Evolutionary conservation across 345 rosid species (phyloP).

Genomic region (Stellera chamaejasme): DNA sequence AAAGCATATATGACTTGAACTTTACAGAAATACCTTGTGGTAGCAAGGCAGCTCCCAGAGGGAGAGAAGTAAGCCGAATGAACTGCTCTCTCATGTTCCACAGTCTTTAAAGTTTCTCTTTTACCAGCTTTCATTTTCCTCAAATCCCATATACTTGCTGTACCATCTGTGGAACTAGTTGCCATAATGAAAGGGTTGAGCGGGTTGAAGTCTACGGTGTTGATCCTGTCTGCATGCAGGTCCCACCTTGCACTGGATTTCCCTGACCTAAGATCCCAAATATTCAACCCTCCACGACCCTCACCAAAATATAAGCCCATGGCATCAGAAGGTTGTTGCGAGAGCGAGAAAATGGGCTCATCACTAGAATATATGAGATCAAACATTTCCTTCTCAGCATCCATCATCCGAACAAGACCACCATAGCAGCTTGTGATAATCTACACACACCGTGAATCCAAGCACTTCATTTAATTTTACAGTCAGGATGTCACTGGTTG

Average conservation of each 20-base stretch:
- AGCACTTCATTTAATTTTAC: too few species aligned
- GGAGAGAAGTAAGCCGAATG: conserved; percentile 92
- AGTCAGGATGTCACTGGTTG: too few species aligned
- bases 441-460: conserved; percentile 23
- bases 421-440: conserved; percentile 59
- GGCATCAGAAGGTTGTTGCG: conserved; percentile 43
- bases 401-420: conserved; percentile 67
- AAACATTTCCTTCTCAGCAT: conserved; percentile 68
- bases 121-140: conserved; percentile 35
- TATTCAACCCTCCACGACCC: conserved; percentile 44
- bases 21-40: conserved; percentile 49
- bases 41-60: conserved; percentile 59
- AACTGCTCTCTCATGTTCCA: conserved; percentile 48
- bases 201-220: conserved; percentile 64
- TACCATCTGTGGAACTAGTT: conserved; percentile 72
- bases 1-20: background rate
- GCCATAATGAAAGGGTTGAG: conserved; percentile 55
- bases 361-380: conserved; percentile 46
- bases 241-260: conserved; percentile 34
- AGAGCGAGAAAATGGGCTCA: conserved; percentile 45
- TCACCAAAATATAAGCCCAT: conserved; percentile 52
- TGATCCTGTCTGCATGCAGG: conserved; percentile 65
- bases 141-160: conserved; percentile 85
- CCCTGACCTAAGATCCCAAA: conserved; percentile 60
- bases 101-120: conserved; percentile 28